Evolutionary conservation across 768 basidiomycete genomes (phyloP), one percentile per base, ranked within the genome.

Genomic region (Inosperma sp.): DNA sequence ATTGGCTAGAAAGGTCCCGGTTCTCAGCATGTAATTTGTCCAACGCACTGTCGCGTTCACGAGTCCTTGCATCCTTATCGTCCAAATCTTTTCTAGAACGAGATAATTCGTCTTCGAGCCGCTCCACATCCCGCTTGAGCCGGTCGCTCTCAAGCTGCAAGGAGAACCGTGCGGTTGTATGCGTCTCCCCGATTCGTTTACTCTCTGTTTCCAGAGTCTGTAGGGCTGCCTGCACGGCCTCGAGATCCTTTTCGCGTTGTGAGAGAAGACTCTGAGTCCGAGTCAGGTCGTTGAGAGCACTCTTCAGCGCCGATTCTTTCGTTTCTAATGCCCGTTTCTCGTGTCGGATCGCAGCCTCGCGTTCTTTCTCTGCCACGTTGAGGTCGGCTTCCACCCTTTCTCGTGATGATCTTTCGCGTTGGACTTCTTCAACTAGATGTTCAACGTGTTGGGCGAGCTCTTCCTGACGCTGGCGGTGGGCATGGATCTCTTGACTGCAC

Each of bases 71-170:
- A 53, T 93, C 90, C 41, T 77, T 74, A 41, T 83, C 79, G 12
- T 80, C 78, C 5, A 90, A 65, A 33, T 93, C 90, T 52, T 79
- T 76, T 48, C 85, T 73, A 4, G 84, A 79, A 27, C 87, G 79
- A 17, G 77, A 67, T 4, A 95, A 72, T 47, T 95, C 91, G 55
- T 86, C 83, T 59, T 95, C 88, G 2, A 86, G 73, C 3, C 88
- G 73, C 56, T 85, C 83, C 33, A 96, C 60, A 62, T 99, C 95
- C 23, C 93, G 78, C 65, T 85, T 85, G 42, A 93, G 69, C 2
- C 92, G 72, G 55, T 97, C 95, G 1, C 88, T 75, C 66, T 99
- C 94, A 16, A 97, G 78, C 64, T 96, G 90, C 26, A 97, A 70
- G 0, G 88, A 88, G 71, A 92, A 90, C 36, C 83, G 76, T 19